Base-by-base conservation (phyloP, 352 stramenopile genomes). In the Albugo candida region DNA sequence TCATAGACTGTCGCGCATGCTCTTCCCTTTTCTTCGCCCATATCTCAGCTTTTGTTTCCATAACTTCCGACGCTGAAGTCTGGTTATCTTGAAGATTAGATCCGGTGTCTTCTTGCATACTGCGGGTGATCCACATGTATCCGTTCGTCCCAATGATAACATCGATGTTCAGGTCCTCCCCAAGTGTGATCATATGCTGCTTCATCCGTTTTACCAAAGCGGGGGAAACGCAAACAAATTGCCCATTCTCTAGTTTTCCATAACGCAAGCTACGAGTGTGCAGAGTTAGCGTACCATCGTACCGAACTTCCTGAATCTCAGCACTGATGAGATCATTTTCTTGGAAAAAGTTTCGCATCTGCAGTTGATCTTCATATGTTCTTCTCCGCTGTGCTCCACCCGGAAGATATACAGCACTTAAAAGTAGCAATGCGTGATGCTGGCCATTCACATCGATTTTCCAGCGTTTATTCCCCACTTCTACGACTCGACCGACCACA, bases 241-340 rank as follows among this genome's bases (percentile, higher is more conserved):
- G 77, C 43, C 93, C 93, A 61, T 97, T 97, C 60, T 96, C 80
- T 16, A 87, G 77, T 60, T 97, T 97, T 10, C 92, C 92, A 60
- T 97, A 98, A 41, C 86, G 74, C 52, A 96, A 63, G 56, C 67
- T 93, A 56, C 92, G 81, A 37, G 92, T 97, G 65, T 97, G 92
- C 40, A 98, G 74, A 45, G 73, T 81, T 11, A 97, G 60, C 18
- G 78, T 88, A n/a, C 91, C 91, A 61, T 97, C 91, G 51, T 88
- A 83, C 11, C 72, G 72, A 44, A 88, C 72, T 48, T 88, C 76
- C 54, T 88, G 72, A 56, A 85, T 79, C 59, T 88, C 72, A 35
- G 89, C 92, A 49, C 83, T 95, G 46, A 99, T 92, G 31, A 98
- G 68, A 61, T 98, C 94, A 52, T 93, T 92, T 65, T 98, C 92